Percentiles rank a stretch among this genome's conserved stretches.
Evolutionary conservation across 2,329 filamentous ascomycete species (phyloP).

Genomic region (Aspergillus ruber): DNA sequence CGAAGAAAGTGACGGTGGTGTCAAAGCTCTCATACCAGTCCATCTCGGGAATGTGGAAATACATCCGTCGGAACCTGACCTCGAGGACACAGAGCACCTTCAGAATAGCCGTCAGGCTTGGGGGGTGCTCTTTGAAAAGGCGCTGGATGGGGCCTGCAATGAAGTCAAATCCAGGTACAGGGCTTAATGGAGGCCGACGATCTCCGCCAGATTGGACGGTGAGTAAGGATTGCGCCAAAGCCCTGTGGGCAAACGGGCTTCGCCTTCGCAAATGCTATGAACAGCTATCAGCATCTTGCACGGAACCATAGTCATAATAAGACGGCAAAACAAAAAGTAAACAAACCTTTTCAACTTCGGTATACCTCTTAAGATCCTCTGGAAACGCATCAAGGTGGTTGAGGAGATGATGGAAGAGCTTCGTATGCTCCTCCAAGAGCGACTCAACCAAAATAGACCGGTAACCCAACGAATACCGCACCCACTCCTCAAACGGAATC

Average conservation of each 20-base stretch:
- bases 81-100: conserved; percentile 32
- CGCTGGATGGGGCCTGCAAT: conserved; percentile 33
- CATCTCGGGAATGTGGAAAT: conserved; percentile 28
- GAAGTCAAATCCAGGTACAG: conserved; percentile 25
- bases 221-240: conserved; percentile 26
- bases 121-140: conserved; percentile 26
- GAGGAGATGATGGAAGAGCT: conserved; percentile 27
- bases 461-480: conserved; percentile 34
- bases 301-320: background rate
- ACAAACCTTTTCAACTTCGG: conserved; percentile 33
- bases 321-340: background rate
- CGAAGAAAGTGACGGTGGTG: conserved; percentile 25
- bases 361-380: conserved; percentile 25
- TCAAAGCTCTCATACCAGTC: conserved; percentile 30
- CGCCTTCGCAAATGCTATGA: conserved; percentile 27
- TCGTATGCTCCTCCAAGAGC: conserved; percentile 34
- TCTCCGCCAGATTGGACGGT: conserved; percentile 13
- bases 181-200: conserved; percentile 7
- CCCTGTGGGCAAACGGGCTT: conserved; percentile 35
- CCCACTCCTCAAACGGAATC: conserved; percentile 35
- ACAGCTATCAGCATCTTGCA: background rate
- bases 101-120: conserved; percentile 25
- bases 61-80: conserved; percentile 28
- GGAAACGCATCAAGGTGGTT: conserved; percentile 26
- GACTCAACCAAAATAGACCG: conserved; percentile 27